Evolutionary conservation across 2,329 filamentous ascomycete genomes (phyloP), one percentile per base, ranked within the genome.

Genomic region (Fusarium sp.): DNA sequence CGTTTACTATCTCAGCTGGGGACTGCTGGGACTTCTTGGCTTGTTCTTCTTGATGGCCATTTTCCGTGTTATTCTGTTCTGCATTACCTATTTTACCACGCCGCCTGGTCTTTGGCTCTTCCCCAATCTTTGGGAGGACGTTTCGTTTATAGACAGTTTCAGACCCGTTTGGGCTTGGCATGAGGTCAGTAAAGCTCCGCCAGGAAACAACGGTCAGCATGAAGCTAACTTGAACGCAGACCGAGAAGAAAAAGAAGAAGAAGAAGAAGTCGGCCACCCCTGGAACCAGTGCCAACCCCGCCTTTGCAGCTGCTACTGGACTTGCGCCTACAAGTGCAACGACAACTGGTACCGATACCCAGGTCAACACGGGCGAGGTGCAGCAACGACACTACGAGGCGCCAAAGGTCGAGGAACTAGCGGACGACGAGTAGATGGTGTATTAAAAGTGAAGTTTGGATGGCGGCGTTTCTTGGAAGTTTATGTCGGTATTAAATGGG

Each of bases 41-140:
- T 80, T 97, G 45, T 99, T 99, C 87, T 98, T 99, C 78, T 87
- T 88, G 73, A 98, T 99, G 95, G 91, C 94, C 6, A 96, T 99
- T 73, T 93, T 99, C 85, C 89, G 95, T 58, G 85, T 98, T 53
- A 96, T 99, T 60, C 83, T 99, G 26, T 99, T 99, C 81, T 90
- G 92, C 74, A 79, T 96, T 75, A 98, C 95, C 22, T 93, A 96
- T 78, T 96, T 98, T 73, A 83, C 85, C 13, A 83, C 87, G 1
- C 81, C 93, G 4, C 95, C 95, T 3, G 95, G 95, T 71, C 83
- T 99, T n/a, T 99, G 95, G 95, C 84, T 99, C 40, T 99, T 94
- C 79, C 95, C 95, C 44, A 99, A 99, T 74, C 81, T 99, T 19
- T 99, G 97, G 81, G 95, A 99, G 76, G 95, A 99, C 74, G 95